Conservation (phyloP, 2,329 filamentous ascomycete species). For the Shiraia sp. region DNA sequence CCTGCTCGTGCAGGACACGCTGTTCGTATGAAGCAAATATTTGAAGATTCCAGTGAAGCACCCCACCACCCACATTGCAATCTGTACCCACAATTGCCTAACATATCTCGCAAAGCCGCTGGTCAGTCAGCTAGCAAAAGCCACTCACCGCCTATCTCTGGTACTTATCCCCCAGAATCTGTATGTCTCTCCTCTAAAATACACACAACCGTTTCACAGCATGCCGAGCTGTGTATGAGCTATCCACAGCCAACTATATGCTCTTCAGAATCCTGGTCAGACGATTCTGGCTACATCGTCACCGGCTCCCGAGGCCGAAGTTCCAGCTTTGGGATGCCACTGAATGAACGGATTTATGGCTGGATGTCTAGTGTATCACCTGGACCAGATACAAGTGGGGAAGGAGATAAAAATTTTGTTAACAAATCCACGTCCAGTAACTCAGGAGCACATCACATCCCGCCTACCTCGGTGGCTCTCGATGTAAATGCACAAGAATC, state of each 20-base stretch:
- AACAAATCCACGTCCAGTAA: too few relatives aligned
- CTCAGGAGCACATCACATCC: too few relatives aligned
- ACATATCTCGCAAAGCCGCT: constrained; percentile 19
- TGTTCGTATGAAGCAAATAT: constrained; percentile 34
- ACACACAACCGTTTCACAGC: background rate
- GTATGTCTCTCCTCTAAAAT: constrained; percentile 4
- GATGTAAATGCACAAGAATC: background rate
- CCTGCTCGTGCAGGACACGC: constrained; percentile 36
- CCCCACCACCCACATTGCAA: background rate
- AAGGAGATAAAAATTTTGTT: background rate
- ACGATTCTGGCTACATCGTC: constrained; percentile 30
- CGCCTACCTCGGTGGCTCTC: background rate
- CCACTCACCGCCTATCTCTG: background rate
- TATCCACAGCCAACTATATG: constrained; percentile 5
- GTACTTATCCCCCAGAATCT: constrained; percentile 1
- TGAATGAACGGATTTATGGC: constrained; percentile 13
- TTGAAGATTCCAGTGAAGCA: constrained; percentile 20
- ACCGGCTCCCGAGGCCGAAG: constrained; percentile 1
- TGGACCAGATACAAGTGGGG: too few relatives aligned
- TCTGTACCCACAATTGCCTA: constrained; percentile 30
- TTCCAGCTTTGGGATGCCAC: constrained; percentile 1
- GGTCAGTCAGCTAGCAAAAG: background rate
- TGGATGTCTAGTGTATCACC: constrained; percentile 19
- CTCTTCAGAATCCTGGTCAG: constrained; percentile 32
- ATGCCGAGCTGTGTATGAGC: background rate